Evolutionary conservation across 148 eudicot species (phyloP).

Genomic region (Rhododendron vialii): DNA sequence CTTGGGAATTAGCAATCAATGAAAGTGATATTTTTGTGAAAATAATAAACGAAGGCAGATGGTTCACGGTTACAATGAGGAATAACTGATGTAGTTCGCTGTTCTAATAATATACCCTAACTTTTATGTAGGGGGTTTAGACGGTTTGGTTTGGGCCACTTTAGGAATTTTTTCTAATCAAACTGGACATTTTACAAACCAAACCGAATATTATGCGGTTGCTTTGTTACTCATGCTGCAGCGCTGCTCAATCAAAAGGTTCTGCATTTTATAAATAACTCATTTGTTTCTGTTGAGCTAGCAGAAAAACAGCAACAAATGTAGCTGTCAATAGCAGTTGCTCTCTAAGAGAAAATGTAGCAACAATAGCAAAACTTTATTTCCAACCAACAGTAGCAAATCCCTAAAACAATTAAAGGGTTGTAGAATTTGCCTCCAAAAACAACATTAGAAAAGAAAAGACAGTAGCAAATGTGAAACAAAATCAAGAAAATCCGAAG

Average conservation of each 20-base stretch:
- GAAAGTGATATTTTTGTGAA: neutral
- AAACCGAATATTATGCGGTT: neutral
- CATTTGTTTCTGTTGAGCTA: neutral
- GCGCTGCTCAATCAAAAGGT: neutral
- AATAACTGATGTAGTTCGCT: neutral
- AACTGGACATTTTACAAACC: neutral
- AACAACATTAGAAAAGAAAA: too few species aligned
- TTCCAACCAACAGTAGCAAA: too few species aligned
- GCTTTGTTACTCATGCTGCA: neutral
- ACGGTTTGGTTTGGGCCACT: neutral
- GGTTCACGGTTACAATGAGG: neutral
- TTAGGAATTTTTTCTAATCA: too few species aligned
- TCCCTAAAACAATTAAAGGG: too few species aligned
- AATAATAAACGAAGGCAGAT: neutral
- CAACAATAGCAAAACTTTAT: neutral
- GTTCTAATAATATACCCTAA: neutral
- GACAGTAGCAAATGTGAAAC: too few species aligned
- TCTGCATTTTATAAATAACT: neutral
- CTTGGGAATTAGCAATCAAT: neutral
- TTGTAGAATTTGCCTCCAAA: too few species aligned
- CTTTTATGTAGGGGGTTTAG: neutral
- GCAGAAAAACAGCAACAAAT: neutral
- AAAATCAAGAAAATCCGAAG: too few species aligned
- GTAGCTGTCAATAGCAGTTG: neutral
- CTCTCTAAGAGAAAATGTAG: too few species aligned